These are phyloP conservation scores for Backusella psychrophila DNA, from an alignment of 192 early-diverging fungal genomes.

Conservation along the genomic window DNA sequence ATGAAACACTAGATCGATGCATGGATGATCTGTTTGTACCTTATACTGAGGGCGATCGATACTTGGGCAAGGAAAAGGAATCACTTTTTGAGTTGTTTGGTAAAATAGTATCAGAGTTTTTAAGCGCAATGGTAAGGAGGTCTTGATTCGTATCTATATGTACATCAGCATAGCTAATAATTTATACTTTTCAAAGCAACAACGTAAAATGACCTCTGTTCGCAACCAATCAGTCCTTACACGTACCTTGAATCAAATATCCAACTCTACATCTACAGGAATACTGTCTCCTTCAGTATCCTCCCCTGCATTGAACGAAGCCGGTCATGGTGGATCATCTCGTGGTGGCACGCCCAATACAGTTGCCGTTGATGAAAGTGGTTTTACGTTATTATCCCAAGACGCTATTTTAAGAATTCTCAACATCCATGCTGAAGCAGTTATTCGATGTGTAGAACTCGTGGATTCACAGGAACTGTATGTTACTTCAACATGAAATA, in stretches of 20 bases:
- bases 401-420: constrained; percentile 53
- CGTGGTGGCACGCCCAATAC: constrained; percentile 3
- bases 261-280: constrained; percentile 14
- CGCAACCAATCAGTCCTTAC: constrained; percentile 32
- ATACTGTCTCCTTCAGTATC: constrained; percentile 10
- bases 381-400: constrained; percentile 37
- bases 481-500: constrained; percentile 1
- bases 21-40: constrained; percentile 96
- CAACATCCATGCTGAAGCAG: constrained; percentile 73
- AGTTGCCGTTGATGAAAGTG: constrained; percentile 22
- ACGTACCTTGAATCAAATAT: constrained; percentile 36
- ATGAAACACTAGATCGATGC: constrained; percentile 78
- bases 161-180: background rate
- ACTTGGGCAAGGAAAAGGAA: constrained; percentile 73
- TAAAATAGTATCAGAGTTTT: constrained; percentile 46
- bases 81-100: constrained; percentile 69
- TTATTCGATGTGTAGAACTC: constrained; percentile 78
- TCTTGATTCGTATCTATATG: background rate
- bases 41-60: constrained; percentile 86
- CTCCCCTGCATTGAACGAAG: constrained; percentile 9
- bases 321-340: background rate
- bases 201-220: constrained; percentile 30
- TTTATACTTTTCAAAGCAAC: constrained; percentile 31
- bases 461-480: constrained; percentile 60
- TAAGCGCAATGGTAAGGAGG: constrained; percentile 38